A percentile compares a stretch with the other conserved stretches of the same genome.
Conservation (phyloP, 345 rosid genomes). For the Turnera subulata region DNA sequence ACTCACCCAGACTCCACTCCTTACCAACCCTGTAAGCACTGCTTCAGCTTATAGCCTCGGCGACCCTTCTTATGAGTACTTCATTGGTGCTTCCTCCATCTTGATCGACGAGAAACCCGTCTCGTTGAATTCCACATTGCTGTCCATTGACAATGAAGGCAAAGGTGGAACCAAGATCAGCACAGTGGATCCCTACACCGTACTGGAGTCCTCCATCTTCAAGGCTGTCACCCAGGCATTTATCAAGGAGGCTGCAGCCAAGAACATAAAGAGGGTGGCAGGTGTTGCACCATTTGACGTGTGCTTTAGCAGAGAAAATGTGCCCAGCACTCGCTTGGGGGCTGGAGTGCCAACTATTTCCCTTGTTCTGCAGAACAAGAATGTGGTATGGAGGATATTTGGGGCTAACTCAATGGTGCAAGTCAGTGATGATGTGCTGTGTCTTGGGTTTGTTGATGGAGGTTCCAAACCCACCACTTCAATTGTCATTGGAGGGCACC, state of each 20-base stretch:
- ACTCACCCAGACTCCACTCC: constrained; percentile 5
- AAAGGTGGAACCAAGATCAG: constrained; percentile 66
- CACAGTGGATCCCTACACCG: constrained; percentile 65
- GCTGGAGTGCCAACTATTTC: constrained; percentile 17
- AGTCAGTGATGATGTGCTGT: background rate
- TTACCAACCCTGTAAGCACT: constrained; percentile 28
- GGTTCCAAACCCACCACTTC: constrained; percentile 1
- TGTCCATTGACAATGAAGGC: constrained; percentile 20
- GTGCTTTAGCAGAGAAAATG: constrained; percentile 44
- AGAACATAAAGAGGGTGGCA: constrained; percentile 44
- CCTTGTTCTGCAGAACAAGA: constrained; percentile 3
- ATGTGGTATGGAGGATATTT: background rate
- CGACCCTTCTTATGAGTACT: constrained; percentile 26
- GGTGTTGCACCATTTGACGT: constrained; percentile 50
- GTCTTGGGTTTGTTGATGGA: background rate
- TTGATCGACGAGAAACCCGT: constrained; percentile 15
- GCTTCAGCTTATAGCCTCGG: constrained; percentile 11
- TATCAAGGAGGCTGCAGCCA: constrained; percentile 25
- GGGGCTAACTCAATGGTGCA: constrained; percentile 1
- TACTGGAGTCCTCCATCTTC: constrained; percentile 49
- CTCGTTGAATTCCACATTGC: constrained; percentile 8
- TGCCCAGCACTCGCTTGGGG: constrained; percentile 31
- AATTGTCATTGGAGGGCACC: constrained; percentile 2
- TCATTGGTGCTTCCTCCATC: constrained; percentile 26
- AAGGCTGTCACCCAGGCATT: constrained; percentile 41